phyloP scores from a whole-genome alignment of 1,139 yeast genomes.

The Arxiozyma slooffiae region DNA sequence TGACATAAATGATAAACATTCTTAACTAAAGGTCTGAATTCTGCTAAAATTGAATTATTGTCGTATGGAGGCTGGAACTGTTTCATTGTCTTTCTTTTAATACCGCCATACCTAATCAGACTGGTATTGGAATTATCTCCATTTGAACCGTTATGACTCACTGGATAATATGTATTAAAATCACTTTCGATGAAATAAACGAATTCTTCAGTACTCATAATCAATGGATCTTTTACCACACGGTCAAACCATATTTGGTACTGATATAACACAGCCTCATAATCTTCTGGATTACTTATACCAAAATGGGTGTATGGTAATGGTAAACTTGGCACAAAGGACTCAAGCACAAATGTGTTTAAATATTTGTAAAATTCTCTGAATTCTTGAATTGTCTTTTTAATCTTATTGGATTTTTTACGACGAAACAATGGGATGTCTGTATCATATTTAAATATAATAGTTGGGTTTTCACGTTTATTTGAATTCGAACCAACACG shows the following conservation, averaged over 20 bases:
- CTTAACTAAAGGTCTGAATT: conserved; percentile 78
- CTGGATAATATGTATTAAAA: conserved; percentile 63
- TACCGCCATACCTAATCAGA: conserved; percentile 42
- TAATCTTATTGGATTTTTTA: conserved; percentile 55
- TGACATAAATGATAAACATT: conserved; percentile 55
- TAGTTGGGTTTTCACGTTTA: conserved; percentile 33
- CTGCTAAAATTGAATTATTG: conserved; percentile 69
- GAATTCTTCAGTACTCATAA: conserved; percentile 80
- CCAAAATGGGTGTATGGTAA: conserved; percentile 67
- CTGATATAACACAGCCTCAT: conserved; percentile 42
- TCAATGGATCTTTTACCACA: conserved; percentile 60
- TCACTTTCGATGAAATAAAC: conserved; percentile 82
- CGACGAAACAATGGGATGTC: conserved; percentile 73
- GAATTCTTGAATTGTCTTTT: conserved; percentile 75
- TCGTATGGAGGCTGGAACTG: conserved; percentile 90
- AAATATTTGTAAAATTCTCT: conserved; percentile 68
- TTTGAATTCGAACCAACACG: conserved; percentile 31
- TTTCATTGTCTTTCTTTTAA: conserved; percentile 78
- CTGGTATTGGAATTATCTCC: not conserved
- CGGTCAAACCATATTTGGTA: conserved; percentile 87
- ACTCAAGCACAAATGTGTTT: conserved; percentile 75
- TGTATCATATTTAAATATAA: conserved; percentile 35
- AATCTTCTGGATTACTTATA: conserved; percentile 73
- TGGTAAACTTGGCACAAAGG: conserved; percentile 87
- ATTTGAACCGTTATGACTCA: conserved; percentile 32